These are phyloP conservation scores for Trichoderma erinaceum DNA, from an alignment of 495 filamentous ascomycete species.

Conservation along the genomic window DNA sequence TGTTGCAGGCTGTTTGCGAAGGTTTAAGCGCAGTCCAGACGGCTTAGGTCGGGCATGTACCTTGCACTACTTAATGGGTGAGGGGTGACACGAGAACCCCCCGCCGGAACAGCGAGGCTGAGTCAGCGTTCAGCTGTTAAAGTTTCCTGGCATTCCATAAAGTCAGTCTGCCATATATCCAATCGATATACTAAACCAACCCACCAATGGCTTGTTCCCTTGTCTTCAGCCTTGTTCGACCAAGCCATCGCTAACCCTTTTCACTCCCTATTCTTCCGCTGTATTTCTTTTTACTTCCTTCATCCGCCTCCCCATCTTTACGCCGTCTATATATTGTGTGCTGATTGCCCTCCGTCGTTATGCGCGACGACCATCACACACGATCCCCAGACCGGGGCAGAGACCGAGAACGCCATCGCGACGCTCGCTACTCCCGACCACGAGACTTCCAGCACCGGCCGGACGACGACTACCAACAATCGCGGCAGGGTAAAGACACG, in stretches of 20 bases:
- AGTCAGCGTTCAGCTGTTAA: not conserved
- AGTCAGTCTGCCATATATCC: not conserved
- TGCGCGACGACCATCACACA: constrained; percentile 29
- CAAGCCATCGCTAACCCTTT: not conserved
- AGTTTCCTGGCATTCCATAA: not conserved
- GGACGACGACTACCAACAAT: constrained; percentile 31
- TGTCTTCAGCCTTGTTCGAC: not conserved
- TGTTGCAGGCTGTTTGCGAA: not conserved
- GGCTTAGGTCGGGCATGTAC: not conserved
- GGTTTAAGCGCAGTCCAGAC: not conserved
- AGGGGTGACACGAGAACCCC: not conserved
- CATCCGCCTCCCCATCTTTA: not conserved
- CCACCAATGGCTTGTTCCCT: not conserved
- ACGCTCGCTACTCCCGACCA: constrained; percentile 23
- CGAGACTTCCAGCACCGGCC: constrained; percentile 20
- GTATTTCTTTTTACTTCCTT: not conserved
- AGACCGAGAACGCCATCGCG: constrained; percentile 27
- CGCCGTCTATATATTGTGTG: not conserved
- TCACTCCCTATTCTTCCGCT: not conserved
- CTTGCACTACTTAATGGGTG: not conserved
- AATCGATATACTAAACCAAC: not conserved
- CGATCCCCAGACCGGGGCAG: constrained; percentile 28
- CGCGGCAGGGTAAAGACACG: constrained; percentile 43
- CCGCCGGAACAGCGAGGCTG: not conserved
- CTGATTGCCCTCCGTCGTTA: constrained; percentile 16